phyloP scores from a whole-genome alignment of 768 basidiomycete species.

The Terana coerulea region DNA sequence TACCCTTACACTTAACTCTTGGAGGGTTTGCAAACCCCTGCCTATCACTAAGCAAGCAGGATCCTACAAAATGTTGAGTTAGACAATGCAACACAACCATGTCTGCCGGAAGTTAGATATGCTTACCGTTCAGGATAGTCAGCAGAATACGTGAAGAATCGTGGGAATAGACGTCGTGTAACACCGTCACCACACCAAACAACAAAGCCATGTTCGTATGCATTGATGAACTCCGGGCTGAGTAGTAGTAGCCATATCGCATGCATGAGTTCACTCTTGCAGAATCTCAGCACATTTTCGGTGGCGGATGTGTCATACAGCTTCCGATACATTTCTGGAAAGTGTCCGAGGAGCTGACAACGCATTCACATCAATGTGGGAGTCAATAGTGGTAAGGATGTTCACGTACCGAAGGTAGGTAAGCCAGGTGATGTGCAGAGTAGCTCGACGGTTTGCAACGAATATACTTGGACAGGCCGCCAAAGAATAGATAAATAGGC shows the following conservation, averaged over 20 bases:
- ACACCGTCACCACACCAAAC: slow-evolving; percentile 27
- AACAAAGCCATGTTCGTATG: slow-evolving; percentile 26
- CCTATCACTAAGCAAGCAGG: no score
- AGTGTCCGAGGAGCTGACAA: slow-evolving; percentile 26
- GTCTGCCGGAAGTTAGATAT: not conserved
- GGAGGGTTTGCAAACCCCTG: no score
- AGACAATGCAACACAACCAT: not conserved
- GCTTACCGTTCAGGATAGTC: slow-evolving; percentile 36
- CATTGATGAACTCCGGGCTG: slow-evolving; percentile 19
- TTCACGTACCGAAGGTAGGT: slow-evolving; percentile 37
- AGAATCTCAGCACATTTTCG: slow-evolving; percentile 25
- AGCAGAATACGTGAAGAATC: slow-evolving; percentile 27
- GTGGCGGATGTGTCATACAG: slow-evolving; percentile 14
- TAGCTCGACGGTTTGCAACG: slow-evolving; percentile 25
- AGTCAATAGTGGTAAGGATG: not conserved
- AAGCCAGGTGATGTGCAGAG: slow-evolving; percentile 39
- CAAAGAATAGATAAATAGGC: slow-evolving; percentile 39
- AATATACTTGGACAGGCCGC: slow-evolving; percentile 39
- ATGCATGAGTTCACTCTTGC: slow-evolving; percentile 30
- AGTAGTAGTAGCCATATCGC: slow-evolving; percentile 24
- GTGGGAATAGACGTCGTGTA: slow-evolving; percentile 19
- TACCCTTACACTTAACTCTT: no score
- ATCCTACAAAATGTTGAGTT: slow-evolving; percentile 21
- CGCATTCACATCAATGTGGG: not conserved
- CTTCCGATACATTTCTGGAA: slow-evolving; percentile 24